Evolutionary conservation across 305 asterid species (phyloP).

Genomic region (Salvia sclarea): DNA sequence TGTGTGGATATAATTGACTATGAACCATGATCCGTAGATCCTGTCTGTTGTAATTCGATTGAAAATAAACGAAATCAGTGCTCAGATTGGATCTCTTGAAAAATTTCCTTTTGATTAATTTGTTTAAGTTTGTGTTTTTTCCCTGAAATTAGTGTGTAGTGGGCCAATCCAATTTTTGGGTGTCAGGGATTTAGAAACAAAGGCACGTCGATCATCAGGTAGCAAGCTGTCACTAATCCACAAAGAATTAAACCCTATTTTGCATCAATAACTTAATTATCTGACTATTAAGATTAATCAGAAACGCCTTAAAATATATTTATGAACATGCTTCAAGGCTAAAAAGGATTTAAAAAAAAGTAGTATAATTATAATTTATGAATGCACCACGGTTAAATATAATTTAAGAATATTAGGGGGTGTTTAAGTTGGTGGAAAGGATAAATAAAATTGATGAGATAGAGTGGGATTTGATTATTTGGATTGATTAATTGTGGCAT

Average conservation of each 20-base stretch:
- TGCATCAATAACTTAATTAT: neutral
- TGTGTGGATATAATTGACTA: neutral
- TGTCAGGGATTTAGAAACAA: slow-evolving; percentile 26
- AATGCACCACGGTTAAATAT: too few relatives aligned
- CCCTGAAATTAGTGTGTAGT: slow-evolving; percentile 19
- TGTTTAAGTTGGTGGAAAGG: too few relatives aligned
- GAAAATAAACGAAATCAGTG: neutral
- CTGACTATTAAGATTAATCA: neutral
- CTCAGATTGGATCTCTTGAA: neutral
- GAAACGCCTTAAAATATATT: neutral
- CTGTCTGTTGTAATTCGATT: neutral
- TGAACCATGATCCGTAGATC: neutral
- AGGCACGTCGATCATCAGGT: slow-evolving; percentile 22
- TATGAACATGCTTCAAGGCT: too few relatives aligned
- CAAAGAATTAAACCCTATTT: neutral
- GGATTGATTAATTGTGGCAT: too few relatives aligned
- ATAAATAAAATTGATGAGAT: too few relatives aligned
- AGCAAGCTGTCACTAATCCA: slow-evolving; percentile 27
- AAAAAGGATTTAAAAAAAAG: too few relatives aligned
- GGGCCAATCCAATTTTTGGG: slow-evolving; percentile 27
- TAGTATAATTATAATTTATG: too few relatives aligned
- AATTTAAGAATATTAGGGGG: too few relatives aligned
- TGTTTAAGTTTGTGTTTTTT: neutral
- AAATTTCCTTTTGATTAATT: neutral
- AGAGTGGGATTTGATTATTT: too few relatives aligned